Conservation (phyloP, 2,329 filamentous ascomycete genomes). For the Xylaria sp. region DNA sequence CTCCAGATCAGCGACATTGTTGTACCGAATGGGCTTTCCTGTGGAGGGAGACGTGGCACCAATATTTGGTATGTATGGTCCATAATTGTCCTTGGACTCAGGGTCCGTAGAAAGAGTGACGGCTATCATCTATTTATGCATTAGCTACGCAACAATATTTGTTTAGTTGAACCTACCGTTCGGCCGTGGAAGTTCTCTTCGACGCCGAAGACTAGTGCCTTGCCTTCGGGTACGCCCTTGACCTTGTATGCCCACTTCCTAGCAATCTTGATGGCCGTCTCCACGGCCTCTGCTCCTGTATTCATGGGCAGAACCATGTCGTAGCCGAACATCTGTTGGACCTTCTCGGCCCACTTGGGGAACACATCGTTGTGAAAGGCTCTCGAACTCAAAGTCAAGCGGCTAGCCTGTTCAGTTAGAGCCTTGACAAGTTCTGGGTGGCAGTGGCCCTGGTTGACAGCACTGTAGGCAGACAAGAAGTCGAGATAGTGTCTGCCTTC, state of each 20-base stretch:
- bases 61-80: conserved; percentile 91
- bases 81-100: conserved; percentile 96
- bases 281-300: conserved; percentile 94
- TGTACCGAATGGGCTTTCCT: conserved; percentile 82
- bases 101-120: conserved; percentile 96
- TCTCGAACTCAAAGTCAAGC: conserved; percentile 90
- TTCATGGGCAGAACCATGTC: conserved; percentile 99
- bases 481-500: conserved; percentile 96
- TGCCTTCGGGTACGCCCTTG: conserved; percentile 85
- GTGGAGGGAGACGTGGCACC: conserved; percentile 82
- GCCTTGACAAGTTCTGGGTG: conserved; percentile 96
- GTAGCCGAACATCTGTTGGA: conserved; percentile 88
- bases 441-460: conserved; percentile 98
- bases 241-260: conserved; percentile 98
- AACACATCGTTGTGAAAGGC: conserved; percentile 99
- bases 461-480: conserved; percentile 97
- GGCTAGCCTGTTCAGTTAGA: conserved; percentile 86
- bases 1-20: conserved; percentile 84
- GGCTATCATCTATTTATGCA: conserved; percentile 77
- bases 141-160: conserved; percentile 31
- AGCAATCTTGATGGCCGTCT: conserved; percentile 95
- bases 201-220: conserved; percentile 86
- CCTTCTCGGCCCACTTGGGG: conserved; percentile 92
- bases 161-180: conserved; percentile 67
- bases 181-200: conserved; percentile 96